These are phyloP conservation scores for Hemileia vastatrix DNA, from an alignment of 1,284 basidiomycete species.

Conservation along the genomic window DNA sequence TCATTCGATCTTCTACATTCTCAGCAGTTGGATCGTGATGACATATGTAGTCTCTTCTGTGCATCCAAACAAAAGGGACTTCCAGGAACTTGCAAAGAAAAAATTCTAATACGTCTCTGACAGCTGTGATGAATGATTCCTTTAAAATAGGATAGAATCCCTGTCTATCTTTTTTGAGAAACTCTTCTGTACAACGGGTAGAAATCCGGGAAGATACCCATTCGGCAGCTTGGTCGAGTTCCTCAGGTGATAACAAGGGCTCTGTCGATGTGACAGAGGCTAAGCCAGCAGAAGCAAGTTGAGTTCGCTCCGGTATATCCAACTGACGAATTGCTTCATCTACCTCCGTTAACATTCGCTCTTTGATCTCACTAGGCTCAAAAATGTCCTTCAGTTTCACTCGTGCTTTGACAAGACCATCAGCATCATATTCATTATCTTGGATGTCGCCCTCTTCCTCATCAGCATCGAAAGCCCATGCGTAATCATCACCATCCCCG, in stretches of 20 bases:
- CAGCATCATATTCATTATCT: constrained; percentile 67
- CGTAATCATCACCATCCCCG: constrained; percentile 92
- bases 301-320: constrained; percentile 94
- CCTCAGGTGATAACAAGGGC: constrained; percentile 55
- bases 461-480: constrained; percentile 79
- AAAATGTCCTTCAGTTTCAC: constrained; percentile 60
- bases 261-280: constrained; percentile 58
- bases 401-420: constrained; percentile 41
- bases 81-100: constrained; percentile 80
- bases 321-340: constrained; percentile 76
- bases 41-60: constrained; percentile 81
- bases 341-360: constrained; percentile 80
- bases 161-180: constrained; percentile 48
- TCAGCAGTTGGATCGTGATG: constrained; percentile 50
- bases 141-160: constrained; percentile 57
- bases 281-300: constrained; percentile 76
- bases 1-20: constrained; percentile 39
- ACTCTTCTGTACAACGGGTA: constrained; percentile 52
- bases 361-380: constrained; percentile 91
- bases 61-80: constrained; percentile 88
- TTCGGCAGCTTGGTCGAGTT: constrained; percentile 68
- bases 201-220: constrained; percentile 85
- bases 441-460: constrained; percentile 57
- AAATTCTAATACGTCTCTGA: constrained; percentile 68
- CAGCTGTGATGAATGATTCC: constrained; percentile 63